These are phyloP conservation scores for Fusarium paranaense DNA, from an alignment of 2,329 filamentous ascomycete species.

Conservation along the genomic window DNA sequence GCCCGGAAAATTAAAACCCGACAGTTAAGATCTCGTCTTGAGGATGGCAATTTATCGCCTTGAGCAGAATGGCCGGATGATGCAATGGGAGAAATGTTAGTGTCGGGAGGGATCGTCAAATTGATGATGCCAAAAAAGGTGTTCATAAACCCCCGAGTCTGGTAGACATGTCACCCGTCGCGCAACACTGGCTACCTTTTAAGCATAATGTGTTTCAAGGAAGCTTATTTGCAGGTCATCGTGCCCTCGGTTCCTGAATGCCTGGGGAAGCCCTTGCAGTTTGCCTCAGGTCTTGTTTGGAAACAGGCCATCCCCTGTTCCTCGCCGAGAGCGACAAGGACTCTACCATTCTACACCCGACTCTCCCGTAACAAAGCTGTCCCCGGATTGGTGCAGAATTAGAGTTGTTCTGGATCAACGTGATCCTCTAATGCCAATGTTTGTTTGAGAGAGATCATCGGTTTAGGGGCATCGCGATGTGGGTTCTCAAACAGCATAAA, in stretches of 20 bases:
- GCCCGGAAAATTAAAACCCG: conserved; percentile 1
- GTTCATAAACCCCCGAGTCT: neutral
- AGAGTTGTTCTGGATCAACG: neutral
- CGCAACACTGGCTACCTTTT: neutral
- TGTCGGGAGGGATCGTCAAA: neutral
- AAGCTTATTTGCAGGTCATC: neutral
- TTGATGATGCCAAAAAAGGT: neutral
- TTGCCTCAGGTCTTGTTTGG: conserved; percentile 3
- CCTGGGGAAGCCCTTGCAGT: neutral
- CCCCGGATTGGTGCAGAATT: neutral
- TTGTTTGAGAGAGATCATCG: neutral
- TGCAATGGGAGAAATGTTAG: too few relatives aligned
- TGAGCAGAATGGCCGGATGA: neutral
- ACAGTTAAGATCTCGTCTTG: neutral
- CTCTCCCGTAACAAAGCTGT: neutral
- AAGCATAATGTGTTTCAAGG: conserved; percentile 1
- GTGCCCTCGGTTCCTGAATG: neutral
- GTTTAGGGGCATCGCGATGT: neutral
- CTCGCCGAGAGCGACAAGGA: neutral
- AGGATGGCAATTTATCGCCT: neutral
- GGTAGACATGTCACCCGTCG: neutral
- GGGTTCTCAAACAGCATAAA: neutral
- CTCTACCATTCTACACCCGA: neutral
- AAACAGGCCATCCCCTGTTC: neutral
- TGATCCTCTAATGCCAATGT: neutral